Conservation (phyloP, 352 stramenopile species). For the Nothophytophthora sp. region DNA sequence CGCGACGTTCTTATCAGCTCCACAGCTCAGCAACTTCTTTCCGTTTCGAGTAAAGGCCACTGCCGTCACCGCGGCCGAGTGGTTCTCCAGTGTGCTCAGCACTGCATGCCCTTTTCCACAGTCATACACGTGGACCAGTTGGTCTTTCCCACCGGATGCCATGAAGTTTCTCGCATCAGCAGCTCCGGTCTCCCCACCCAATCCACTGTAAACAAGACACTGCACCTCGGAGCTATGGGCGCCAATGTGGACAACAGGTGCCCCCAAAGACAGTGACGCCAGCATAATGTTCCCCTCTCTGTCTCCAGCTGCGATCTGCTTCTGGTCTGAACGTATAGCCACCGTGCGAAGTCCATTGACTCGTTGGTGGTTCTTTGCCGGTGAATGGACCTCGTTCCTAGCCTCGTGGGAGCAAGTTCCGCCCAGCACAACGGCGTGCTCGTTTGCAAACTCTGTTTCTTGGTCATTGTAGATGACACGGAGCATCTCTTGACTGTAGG, state of each 20-base stretch:
- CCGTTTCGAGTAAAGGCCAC: slow-evolving; percentile 77
- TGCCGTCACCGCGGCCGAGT: slow-evolving; percentile 66
- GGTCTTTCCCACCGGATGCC: slow-evolving; percentile 76
- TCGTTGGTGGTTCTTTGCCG: slow-evolving; percentile 24
- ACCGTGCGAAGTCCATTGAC: slow-evolving; percentile 51
- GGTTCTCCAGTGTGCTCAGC: slow-evolving; percentile 70
- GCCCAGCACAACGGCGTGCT: slow-evolving; percentile 45
- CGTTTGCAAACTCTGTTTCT: slow-evolving; percentile 41
- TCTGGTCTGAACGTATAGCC: slow-evolving; percentile 55
- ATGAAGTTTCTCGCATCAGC: slow-evolving; percentile 35
- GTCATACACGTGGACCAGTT: slow-evolving; percentile 84
- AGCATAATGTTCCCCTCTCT: slow-evolving; percentile 70
- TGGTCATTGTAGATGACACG: slow-evolving; percentile 65
- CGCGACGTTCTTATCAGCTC: slow-evolving; percentile 73
- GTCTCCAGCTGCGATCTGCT: slow-evolving; percentile 68
- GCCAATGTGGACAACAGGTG: slow-evolving; percentile 35
- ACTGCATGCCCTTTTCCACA: slow-evolving; percentile 32
- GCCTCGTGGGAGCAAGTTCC: slow-evolving; percentile 52
- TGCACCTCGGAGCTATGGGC: slow-evolving; percentile 80
- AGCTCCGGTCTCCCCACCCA: slow-evolving; percentile 1
- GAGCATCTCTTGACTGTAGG: slow-evolving; percentile 76
- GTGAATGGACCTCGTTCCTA: slow-evolving; percentile 45
- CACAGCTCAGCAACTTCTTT: slow-evolving; percentile 63
- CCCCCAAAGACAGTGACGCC: slow-evolving; percentile 39
- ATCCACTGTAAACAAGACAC: slow-evolving; percentile 52